Evolutionary conservation across 2,329 filamentous ascomycete species (phyloP), one percentile per base, ranked within the genome.

Genomic region (Fusarium hostae): DNA sequence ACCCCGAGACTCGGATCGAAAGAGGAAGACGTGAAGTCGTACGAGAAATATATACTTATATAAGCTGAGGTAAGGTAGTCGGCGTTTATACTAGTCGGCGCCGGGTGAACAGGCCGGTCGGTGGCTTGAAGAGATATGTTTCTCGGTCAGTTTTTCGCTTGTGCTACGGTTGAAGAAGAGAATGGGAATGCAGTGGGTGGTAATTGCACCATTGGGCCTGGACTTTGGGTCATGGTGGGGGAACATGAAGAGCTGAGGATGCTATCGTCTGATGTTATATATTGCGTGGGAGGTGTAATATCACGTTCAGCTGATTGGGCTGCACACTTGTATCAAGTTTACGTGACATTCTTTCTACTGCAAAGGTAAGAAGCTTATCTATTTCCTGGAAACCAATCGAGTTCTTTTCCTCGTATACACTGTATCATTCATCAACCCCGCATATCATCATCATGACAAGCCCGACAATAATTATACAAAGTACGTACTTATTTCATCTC

Each of bases 1-100:
- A 45, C 26, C 41, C 35, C 28, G 48, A 37, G 41, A 43, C 44
- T 50, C 22, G 48, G 40, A 52, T 69, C 63, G 69, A 58, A 67
- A 71, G 64, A 71, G 65, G 59, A 43, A 40, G 47, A 58, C 30
- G 40, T 45, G 35, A 39, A 52, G 69, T 75, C 67, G 74, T 76
- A 72, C 62, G 71, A 74, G 62, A 56, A 18, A 16, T 50, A 40
- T 56, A 48, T 57, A 60, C 50, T 40, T 40, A 54, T 40, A 47
- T 37, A 50, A 30, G 34, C 65, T 59, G 61, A 52, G 35, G 40
- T 43, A 32, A 59, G 32, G 18, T 30, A 26, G 16, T 47, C 32
- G 59, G 59, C 30, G 18, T 30, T 47, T 64, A 24, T 64, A 22
- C 26, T 47, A 58, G 59, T 66, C 34, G 50, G 39, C 26, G n/a